Evolutionary conservation across 2,329 filamentous ascomycete species (phyloP).

Genomic region (Hymenoscyphus salicellus): DNA sequence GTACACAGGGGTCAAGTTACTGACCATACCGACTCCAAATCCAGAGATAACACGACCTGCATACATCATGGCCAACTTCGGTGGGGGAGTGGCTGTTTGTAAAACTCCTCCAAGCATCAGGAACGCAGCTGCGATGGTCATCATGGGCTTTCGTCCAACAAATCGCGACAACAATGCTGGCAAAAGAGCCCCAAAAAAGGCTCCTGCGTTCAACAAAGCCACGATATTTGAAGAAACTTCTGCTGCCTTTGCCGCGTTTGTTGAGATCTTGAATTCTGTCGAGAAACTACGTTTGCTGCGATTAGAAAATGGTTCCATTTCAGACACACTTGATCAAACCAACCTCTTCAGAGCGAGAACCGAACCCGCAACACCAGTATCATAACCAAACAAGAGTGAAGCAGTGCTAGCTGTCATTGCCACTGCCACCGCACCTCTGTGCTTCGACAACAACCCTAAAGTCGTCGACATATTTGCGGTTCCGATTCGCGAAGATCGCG

Average conservation of each 20-base stretch:
- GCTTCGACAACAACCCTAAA: slow-evolving; percentile 13
- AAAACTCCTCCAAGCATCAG: slow-evolving; percentile 31
- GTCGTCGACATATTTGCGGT: slow-evolving; percentile 4
- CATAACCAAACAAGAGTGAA: slow-evolving; percentile 27
- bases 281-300: not conserved
- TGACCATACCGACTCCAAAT: slow-evolving; percentile 13
- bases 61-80: slow-evolving; percentile 19
- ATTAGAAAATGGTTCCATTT: not conserved
- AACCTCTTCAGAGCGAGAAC: slow-evolving; percentile 24
- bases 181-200: slow-evolving; percentile 50
- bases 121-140: slow-evolving; percentile 44
- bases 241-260: slow-evolving; percentile 12
- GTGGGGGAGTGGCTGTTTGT: slow-evolving; percentile 20
- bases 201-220: slow-evolving; percentile 50
- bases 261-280: slow-evolving; percentile 18
- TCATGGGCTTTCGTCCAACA: slow-evolving; percentile 46
- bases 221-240: slow-evolving; percentile 41
- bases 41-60: slow-evolving; percentile 20
- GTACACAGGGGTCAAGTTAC: slow-evolving; percentile 42
- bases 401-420: slow-evolving; percentile 23
- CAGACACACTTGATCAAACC: not conserved
- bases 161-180: slow-evolving; percentile 47
- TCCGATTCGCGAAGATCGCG: not conserved
- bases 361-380: slow-evolving; percentile 27
- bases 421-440: slow-evolving; percentile 20